Base-by-base conservation (phyloP, 1,139 yeast species). In the Zygoascus meyerae region DNA sequence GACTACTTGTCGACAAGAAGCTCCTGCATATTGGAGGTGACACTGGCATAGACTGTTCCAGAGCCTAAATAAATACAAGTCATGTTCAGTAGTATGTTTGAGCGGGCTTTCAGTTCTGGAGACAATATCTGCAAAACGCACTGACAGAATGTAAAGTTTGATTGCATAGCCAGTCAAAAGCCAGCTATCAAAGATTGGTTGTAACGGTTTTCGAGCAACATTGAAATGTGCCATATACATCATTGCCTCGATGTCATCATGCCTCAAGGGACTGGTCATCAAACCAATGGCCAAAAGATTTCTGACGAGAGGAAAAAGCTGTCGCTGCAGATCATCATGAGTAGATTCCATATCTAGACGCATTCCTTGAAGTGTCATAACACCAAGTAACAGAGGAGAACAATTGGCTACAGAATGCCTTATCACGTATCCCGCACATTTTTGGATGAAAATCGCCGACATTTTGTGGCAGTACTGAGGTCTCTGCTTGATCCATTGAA, bases 171-270 rank as follows among this genome's bases (percentile, higher is more conserved):
- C 71, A 1, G 78, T 71, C 11, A 76, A 55, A 11, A 74, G 63
- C 73, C 79, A 71, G 15, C 72, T 67, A 55, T 77, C 78, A 52
- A 73, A 63, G 39, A 69, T 68, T 9, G 72, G 65, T 55, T 76
- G 81, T 40, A 68, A 64, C 3, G 78, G 74, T 48, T 74, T 75
- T 52, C 79, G 65, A 0, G 79, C 74, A 38, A 75, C 70, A 51
- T 74, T 73, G 55, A 74, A 77, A 59, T 74, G 61, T 14, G 78
- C 69, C 47, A 77, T 67, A 54, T 77, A 77, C 21, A 77, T 56
- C 15, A 77, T 67, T 0, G 79, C 80, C 54, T 77, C 83, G 37
- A 76, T 70, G 52, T 77, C 82, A 56, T 74, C 78, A 51, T 74
- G 78, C 5, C 73, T 72, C 29, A 77, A 56, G n/a, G 76, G 75